phyloP scores from a whole-genome alignment of 129 eudicot species.

The Flaveria trinervia region DNA sequence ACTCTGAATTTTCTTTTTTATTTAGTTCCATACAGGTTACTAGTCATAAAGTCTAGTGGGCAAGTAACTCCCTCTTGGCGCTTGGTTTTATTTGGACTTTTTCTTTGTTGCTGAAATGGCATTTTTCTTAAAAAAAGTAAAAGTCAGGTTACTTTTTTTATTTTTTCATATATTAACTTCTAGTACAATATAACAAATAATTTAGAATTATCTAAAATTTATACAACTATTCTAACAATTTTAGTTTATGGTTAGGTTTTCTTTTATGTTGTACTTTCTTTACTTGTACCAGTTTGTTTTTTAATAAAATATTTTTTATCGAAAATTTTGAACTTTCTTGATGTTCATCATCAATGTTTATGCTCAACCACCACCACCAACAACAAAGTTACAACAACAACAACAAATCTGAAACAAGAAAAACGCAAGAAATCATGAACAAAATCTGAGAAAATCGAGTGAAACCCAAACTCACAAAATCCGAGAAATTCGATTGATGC shows the following conservation, averaged over 20 bases:
- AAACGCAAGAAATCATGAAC: neutral
- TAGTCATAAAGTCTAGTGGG: neutral
- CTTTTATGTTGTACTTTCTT: neutral
- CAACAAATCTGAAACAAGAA: neutral
- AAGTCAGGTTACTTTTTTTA: neutral
- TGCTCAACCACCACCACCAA: neutral
- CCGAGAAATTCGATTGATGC: too few species aligned
- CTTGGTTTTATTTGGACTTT: neutral
- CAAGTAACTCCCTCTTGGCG: constrained; percentile 2
- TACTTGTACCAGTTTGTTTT: neutral
- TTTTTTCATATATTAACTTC: neutral
- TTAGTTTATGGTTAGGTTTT: neutral
- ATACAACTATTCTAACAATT: neutral
- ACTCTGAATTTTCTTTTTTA: neutral
- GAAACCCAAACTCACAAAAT: neutral
- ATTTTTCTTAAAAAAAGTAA: neutral
- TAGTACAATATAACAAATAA: neutral
- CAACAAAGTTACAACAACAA: neutral
- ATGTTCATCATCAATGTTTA: neutral
- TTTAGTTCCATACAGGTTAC: neutral
- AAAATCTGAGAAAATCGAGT: neutral
- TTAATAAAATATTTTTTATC: neutral
- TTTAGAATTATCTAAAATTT: neutral
- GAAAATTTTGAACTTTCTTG: neutral
- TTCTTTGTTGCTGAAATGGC: neutral